Evolutionary conservation across 2,329 filamentous ascomycete genomes (phyloP).

Genomic region (Diplodia sapinea): DNA sequence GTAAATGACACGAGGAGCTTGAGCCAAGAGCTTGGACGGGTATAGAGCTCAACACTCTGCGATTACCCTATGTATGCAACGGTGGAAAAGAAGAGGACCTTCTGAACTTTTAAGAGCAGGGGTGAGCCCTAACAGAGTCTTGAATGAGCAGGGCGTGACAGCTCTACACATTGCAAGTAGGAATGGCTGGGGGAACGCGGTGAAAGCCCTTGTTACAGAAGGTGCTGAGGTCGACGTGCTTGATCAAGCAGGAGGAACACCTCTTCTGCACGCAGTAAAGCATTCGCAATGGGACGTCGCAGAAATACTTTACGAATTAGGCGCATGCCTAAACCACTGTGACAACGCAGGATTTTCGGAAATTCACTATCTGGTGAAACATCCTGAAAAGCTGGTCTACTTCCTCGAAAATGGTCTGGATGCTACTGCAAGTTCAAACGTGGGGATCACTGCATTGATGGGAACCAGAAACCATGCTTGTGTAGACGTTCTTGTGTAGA

Average conservation of each 20-base stretch:
- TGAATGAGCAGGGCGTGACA: background rate
- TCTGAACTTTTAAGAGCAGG: background rate
- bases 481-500: no score
- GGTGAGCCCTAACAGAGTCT: background rate
- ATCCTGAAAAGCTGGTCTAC: background rate
- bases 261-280: background rate
- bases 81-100: background rate
- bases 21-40: background rate
- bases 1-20: background rate
- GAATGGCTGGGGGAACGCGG: background rate
- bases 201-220: background rate
- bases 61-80: background rate
- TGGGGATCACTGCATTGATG: no score
- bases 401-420: background rate
- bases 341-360: background rate
- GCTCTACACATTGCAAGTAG: background rate
- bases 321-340: background rate
- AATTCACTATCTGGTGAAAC: background rate
- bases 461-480: no score
- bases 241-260: background rate
- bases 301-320: background rate
- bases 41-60: background rate
- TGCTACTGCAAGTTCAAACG: no score
- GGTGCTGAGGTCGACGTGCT: background rate
- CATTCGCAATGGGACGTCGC: background rate